These are phyloP conservation scores for Botrytis deweyae DNA, from an alignment of 2,329 filamentous ascomycete genomes.

Conservation along the genomic window DNA sequence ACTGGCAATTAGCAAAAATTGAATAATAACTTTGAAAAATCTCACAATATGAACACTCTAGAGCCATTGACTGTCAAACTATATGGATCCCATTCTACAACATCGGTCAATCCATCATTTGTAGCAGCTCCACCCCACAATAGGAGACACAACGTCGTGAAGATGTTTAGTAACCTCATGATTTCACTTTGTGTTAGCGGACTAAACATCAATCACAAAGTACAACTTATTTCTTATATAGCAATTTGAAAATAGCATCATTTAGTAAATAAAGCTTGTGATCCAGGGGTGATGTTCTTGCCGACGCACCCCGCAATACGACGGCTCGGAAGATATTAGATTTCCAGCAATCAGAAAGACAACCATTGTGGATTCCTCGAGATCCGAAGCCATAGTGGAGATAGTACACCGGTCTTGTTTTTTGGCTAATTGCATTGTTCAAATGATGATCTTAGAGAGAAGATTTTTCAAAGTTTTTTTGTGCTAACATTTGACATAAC, in stretches of 20 bases:
- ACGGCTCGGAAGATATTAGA: neutral
- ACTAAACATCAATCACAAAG: neutral
- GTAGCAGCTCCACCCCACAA: slow-evolving; percentile 39
- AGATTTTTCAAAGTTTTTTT: neutral
- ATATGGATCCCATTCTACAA: slow-evolving; percentile 53
- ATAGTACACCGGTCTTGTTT: neutral
- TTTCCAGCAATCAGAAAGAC: slow-evolving; percentile 21
- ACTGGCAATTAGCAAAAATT: slow-evolving; percentile 18
- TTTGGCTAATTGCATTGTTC: slow-evolving; percentile 18
- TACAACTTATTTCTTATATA: slow-evolving; percentile 7
- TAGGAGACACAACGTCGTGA: slow-evolving; percentile 30
- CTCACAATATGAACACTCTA: slow-evolving; percentile 48
- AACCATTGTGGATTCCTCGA: slow-evolving; percentile 9
- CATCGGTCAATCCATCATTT: slow-evolving; percentile 44
- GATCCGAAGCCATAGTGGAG: neutral
- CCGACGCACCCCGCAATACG: slow-evolving; percentile 14
- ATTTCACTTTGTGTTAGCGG: slow-evolving; percentile 1
- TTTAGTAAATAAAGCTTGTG: neutral
- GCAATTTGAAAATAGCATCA: neutral
- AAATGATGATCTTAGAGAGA: neutral
- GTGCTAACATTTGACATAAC: slow-evolving; percentile 5
- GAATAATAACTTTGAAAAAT: neutral
- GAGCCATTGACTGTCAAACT: slow-evolving; percentile 51
- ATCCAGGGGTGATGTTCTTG: neutral
- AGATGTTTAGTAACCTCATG: slow-evolving; percentile 32